These are phyloP conservation scores for Claviceps sp. DNA, from an alignment of 2,329 filamentous ascomycete species.

Conservation along the genomic window DNA sequence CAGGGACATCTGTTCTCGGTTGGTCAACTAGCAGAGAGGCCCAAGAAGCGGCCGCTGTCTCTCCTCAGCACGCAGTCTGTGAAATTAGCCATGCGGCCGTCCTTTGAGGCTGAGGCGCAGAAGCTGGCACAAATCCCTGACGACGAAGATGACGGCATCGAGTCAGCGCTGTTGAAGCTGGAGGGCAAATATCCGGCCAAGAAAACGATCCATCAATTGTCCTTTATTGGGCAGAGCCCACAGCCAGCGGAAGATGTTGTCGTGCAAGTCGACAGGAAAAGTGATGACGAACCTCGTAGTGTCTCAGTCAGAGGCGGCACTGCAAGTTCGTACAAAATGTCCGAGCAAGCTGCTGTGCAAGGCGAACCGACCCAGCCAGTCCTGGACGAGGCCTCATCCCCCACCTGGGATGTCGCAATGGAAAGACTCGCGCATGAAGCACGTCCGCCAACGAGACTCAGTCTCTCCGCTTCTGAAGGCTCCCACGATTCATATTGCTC, in stretches of 20 bases:
- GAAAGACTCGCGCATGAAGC: constrained; percentile 11
- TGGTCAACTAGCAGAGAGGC: constrained; percentile 41
- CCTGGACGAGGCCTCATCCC: neutral
- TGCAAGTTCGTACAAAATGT: neutral
- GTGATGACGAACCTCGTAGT: neutral
- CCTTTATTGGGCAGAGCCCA: constrained; percentile 12
- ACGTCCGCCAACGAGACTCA: constrained; percentile 20
- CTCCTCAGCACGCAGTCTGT: constrained; percentile 50
- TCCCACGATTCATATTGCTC: constrained; percentile 67
- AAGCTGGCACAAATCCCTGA: constrained; percentile 82
- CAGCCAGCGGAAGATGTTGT: neutral
- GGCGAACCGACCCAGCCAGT: constrained; percentile 2
- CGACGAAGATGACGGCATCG: constrained; percentile 67
- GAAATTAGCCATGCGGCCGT: constrained; percentile 51
- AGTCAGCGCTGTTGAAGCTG: constrained; percentile 82
- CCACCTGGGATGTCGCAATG: constrained; percentile 7
- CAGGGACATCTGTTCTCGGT: constrained; percentile 39
- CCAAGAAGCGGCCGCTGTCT: constrained; percentile 33
- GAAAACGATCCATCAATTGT: constrained; percentile 27
- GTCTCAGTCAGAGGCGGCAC: too few relatives aligned
- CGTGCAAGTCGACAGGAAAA: neutral
- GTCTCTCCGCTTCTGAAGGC: constrained; percentile 42
- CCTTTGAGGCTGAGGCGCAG: constrained; percentile 80
- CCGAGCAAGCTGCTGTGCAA: neutral
- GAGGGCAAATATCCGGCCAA: constrained; percentile 66